Conservation (phyloP, 192 early-diverging fungal species). For the Funneliformis geosporum region DNA sequence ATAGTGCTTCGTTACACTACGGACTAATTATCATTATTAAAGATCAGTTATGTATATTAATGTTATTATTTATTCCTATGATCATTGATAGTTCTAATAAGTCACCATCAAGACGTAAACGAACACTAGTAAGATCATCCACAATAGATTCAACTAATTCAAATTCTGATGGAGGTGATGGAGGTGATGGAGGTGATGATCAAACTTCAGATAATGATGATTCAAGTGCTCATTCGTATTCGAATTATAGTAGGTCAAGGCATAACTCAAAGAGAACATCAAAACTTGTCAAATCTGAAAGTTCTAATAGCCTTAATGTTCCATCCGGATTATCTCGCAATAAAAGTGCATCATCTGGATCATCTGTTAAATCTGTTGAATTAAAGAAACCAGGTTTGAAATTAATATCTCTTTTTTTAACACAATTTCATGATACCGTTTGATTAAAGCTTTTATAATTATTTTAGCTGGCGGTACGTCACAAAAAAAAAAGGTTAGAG, state of each 20-base stretch:
- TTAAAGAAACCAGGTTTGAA: not conserved
- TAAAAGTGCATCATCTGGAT: not conserved
- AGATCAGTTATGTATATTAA: not conserved
- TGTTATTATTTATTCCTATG: not conserved
- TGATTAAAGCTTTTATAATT: not conserved
- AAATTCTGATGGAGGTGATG: not conserved
- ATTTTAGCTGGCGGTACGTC: not conserved
- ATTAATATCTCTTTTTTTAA: not conserved
- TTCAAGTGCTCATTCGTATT: not conserved
- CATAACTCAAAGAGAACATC: not conserved
- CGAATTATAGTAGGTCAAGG: not conserved
- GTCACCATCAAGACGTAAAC: not conserved
- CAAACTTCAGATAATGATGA: conserved; percentile 11
- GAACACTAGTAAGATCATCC: not conserved
- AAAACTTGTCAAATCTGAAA: conserved; percentile 1
- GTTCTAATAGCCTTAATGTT: not conserved
- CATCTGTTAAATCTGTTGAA: not conserved
- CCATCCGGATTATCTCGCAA: not conserved
- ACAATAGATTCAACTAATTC: conserved; percentile 11
- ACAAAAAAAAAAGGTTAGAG: conserved; percentile 63
- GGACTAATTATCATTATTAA: too few species aligned
- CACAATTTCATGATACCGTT: not conserved
- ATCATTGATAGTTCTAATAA: not conserved
- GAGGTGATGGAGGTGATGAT: not conserved
- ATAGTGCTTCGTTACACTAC: too few species aligned